Percentiles rank a stretch among this genome's conserved stretches.
Evolutionary conservation across 2,329 filamentous ascomycete genomes (phyloP).

Genomic region (Talaromyces funiculosus): DNA sequence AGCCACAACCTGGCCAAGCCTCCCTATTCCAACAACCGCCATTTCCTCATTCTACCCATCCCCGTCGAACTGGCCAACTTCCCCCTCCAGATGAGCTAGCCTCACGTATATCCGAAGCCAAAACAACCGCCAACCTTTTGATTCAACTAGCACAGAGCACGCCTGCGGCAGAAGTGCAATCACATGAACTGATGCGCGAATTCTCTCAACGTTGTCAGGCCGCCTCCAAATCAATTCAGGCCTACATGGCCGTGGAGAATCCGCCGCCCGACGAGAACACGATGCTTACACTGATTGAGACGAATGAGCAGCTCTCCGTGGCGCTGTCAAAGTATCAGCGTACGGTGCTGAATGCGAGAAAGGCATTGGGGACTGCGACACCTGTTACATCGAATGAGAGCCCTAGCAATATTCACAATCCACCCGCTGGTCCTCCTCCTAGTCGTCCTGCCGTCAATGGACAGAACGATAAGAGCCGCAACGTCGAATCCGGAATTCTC

Average conservation of each 20-base stretch:
- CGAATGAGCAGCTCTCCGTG: slow-evolving; percentile 82
- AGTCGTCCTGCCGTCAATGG: slow-evolving; percentile 1
- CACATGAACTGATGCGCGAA: slow-evolving; percentile 86
- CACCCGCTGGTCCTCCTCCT: neutral
- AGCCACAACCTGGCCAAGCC: neutral
- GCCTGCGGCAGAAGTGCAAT: slow-evolving; percentile 65
- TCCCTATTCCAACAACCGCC: slow-evolving; percentile 15
- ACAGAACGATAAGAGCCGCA: neutral
- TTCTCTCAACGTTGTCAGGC: slow-evolving; percentile 81
- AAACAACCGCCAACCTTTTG: slow-evolving; percentile 85
- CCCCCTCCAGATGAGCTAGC: slow-evolving; percentile 73
- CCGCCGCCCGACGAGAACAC: slow-evolving; percentile 87
- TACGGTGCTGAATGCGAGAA: slow-evolving; percentile 59
- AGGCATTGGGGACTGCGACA: slow-evolving; percentile 21
- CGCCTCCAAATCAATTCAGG: slow-evolving; percentile 75
- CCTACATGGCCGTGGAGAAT: slow-evolving; percentile 74
- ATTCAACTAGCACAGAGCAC: slow-evolving; percentile 86
- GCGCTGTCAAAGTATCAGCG: slow-evolving; percentile 80
- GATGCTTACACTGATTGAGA: slow-evolving; percentile 87
- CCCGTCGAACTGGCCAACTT: slow-evolving; percentile 40
- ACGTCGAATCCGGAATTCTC: neutral
- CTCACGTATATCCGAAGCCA: slow-evolving; percentile 80
- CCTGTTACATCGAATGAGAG: neutral
- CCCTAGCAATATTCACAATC: neutral
- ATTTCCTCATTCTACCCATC: slow-evolving; percentile 16